phyloP scores from a whole-genome alignment of 169 alveolate species.

The Cryptosporidium parvum region DNA sequence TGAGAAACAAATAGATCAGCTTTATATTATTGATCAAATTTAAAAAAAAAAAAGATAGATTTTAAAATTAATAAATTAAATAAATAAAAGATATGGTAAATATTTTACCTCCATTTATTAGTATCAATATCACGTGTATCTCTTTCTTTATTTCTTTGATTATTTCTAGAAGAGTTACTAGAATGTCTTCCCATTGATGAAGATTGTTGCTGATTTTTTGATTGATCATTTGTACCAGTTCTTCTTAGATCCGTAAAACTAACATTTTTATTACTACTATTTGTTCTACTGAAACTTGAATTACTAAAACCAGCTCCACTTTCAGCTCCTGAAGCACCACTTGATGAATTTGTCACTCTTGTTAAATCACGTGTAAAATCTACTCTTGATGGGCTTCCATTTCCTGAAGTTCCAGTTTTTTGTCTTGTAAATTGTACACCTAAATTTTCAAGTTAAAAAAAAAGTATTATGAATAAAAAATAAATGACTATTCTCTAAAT shows the following conservation, averaged over 20 bases:
- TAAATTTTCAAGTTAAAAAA: slow-evolving; percentile 3
- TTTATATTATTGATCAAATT: neutral
- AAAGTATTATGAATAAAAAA: neutral
- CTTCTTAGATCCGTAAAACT: slow-evolving; percentile 43
- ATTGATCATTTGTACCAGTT: slow-evolving; percentile 19
- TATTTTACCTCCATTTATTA: slow-evolving; percentile 53
- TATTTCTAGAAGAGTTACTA: slow-evolving; percentile 16
- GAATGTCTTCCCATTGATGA: neutral
- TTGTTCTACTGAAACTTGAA: slow-evolving; percentile 12
- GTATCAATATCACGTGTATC: slow-evolving; percentile 66
- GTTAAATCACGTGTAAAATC: slow-evolving; percentile 33
- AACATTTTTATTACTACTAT: slow-evolving; percentile 24
- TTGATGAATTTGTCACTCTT: neutral
- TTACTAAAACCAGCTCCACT: neutral
- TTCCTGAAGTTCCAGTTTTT: neutral
- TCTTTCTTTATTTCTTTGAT: slow-evolving; percentile 32
- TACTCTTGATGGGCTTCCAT: slow-evolving; percentile 22
- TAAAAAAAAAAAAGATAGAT: neutral
- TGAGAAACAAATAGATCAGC: neutral
- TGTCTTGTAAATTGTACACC: slow-evolving; percentile 59
- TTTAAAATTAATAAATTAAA: neutral
- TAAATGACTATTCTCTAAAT: neutral
- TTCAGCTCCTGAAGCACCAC: slow-evolving; percentile 9
- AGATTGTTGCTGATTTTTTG: neutral
- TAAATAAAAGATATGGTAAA: neutral